A percentile compares a stretch with the other conserved stretches of the same genome.
Evolutionary conservation across 768 basidiomycete species (phyloP).

Genomic region (Auricularia sp.): DNA sequence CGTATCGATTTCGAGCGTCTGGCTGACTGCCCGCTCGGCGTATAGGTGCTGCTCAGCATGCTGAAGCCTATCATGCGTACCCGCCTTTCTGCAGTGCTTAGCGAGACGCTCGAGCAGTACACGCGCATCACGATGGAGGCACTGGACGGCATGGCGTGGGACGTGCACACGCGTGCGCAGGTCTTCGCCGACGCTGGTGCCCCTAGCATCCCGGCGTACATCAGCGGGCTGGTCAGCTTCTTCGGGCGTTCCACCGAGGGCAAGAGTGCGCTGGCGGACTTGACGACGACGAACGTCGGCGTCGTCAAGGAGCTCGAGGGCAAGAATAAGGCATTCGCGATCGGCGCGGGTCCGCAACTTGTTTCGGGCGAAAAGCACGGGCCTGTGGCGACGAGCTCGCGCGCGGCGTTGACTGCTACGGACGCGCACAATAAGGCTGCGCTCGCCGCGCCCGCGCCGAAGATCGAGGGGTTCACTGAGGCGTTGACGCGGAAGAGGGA

Average conservation of each 20-base stretch:
- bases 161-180: slow-evolving; percentile 43
- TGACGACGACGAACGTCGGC: slow-evolving; percentile 53
- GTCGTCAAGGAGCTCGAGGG: slow-evolving; percentile 40
- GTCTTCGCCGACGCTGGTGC: slow-evolving; percentile 60
- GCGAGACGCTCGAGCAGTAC: slow-evolving; percentile 47
- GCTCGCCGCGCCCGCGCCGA: background rate
- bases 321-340: slow-evolving; percentile 34
- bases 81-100: slow-evolving; percentile 48
- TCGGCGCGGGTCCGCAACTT: slow-evolving; percentile 69
- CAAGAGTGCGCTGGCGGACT: slow-evolving; percentile 27
- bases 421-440: slow-evolving; percentile 24
- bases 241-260: slow-evolving; percentile 37
- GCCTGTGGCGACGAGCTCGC: slow-evolving; percentile 33
- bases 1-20: too few species aligned
- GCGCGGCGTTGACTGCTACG: slow-evolving; percentile 30
- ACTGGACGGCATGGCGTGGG: slow-evolving; percentile 47
- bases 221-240: slow-evolving; percentile 63
- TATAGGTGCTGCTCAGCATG: slow-evolving; percentile 38
- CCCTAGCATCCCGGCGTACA: slow-evolving; percentile 33
- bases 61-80: slow-evolving; percentile 52
- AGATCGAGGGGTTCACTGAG: slow-evolving; percentile 15
- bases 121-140: slow-evolving; percentile 41
- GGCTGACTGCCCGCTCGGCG: background rate
- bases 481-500: slow-evolving; percentile 21
- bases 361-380: slow-evolving; percentile 57